Conservation (phyloP, 179 eudicot species). For the Drosera spatulata region DNA sequence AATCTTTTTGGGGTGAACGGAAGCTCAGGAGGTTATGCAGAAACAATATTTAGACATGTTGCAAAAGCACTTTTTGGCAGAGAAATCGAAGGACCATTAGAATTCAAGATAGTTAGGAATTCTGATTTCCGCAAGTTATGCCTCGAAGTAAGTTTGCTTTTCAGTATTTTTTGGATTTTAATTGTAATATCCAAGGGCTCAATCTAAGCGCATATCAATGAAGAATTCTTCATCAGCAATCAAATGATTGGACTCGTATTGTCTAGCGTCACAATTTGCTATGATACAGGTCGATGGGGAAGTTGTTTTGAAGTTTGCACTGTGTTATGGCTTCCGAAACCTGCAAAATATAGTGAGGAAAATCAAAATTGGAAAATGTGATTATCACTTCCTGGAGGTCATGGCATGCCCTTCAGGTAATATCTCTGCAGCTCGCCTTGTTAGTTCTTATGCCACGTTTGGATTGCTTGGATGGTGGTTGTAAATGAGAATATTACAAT, state of each 20-base stretch:
- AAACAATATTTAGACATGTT: constrained; percentile 62
- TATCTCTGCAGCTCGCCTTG: not conserved
- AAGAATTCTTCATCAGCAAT: too few species aligned
- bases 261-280: not conserved
- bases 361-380: constrained; percentile 77
- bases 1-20: constrained; percentile 76
- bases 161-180: not conserved
- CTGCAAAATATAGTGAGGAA: constrained; percentile 81
- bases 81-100: constrained; percentile 63
- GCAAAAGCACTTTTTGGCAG: constrained; percentile 61
- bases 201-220: not conserved
- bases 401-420: constrained; percentile 99
- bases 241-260: too few species aligned
- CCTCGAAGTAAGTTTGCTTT: constrained; percentile 56
- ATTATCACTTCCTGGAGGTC: constrained; percentile 82
- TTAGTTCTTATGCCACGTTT: too few species aligned
- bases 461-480: too few species aligned
- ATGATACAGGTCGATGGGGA: constrained; percentile 65
- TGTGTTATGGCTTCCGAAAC: constrained; percentile 94
- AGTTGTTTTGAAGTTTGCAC: constrained; percentile 75
- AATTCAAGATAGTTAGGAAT: constrained; percentile 56
- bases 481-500: too few species aligned
- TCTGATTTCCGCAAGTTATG: constrained; percentile 77
- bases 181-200: not conserved
- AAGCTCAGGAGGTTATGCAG: constrained; percentile 97